A percentile compares a stretch with the other conserved stretches of the same genome.
These are phyloP conservation scores for Naganishia sp. DNA, from an alignment of 1,284 basidiomycete species.

Conservation along the genomic window DNA sequence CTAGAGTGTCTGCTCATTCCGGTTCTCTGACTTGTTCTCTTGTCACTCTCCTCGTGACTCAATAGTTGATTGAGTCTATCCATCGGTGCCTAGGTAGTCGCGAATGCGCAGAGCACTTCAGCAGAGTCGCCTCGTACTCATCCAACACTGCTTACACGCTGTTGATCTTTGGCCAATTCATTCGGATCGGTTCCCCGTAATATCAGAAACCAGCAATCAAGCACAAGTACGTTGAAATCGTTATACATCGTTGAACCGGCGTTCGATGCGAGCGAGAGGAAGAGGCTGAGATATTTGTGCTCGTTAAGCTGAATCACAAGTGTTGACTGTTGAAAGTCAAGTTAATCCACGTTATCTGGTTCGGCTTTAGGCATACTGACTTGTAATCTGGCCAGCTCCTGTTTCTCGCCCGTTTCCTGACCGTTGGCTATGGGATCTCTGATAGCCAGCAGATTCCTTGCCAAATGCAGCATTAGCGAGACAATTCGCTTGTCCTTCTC, in stretches of 20 bases:
- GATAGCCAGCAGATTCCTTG: conserved; percentile 88
- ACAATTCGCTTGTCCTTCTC: conserved; percentile 82
- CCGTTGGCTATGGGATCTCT: conserved; percentile 73
- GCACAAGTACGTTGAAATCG: conserved; percentile 78
- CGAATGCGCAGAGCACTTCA: not conserved
- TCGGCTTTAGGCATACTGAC: conserved; percentile 37
- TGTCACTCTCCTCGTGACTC: conserved; percentile 66
- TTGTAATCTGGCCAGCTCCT: conserved; percentile 74
- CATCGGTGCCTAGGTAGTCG: conserved; percentile 59
- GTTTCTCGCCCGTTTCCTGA: conserved; percentile 69
- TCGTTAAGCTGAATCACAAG: conserved; percentile 71
- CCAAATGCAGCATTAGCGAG: conserved; percentile 80
- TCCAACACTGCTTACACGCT: conserved; percentile 60
- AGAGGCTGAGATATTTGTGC: conserved; percentile 71
- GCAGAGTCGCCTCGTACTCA: not conserved
- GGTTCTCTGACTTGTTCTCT: conserved; percentile 57
- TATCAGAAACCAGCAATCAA: conserved; percentile 86
- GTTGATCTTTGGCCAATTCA: conserved; percentile 66
- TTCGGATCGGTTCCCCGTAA: conserved; percentile 73
- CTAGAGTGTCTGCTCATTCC: conserved; percentile 79
- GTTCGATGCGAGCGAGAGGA: conserved; percentile 80
- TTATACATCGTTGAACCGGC: conserved; percentile 72
- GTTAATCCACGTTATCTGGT: not conserved
- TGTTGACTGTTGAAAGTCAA: conserved; percentile 55
- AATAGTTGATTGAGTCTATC: conserved; percentile 69